Percentiles rank a stretch among this genome's conserved stretches.
These are phyloP conservation scores for Akanthomyces dipterigenus DNA, from an alignment of 2,329 filamentous ascomycete species.

Conservation along the genomic window DNA sequence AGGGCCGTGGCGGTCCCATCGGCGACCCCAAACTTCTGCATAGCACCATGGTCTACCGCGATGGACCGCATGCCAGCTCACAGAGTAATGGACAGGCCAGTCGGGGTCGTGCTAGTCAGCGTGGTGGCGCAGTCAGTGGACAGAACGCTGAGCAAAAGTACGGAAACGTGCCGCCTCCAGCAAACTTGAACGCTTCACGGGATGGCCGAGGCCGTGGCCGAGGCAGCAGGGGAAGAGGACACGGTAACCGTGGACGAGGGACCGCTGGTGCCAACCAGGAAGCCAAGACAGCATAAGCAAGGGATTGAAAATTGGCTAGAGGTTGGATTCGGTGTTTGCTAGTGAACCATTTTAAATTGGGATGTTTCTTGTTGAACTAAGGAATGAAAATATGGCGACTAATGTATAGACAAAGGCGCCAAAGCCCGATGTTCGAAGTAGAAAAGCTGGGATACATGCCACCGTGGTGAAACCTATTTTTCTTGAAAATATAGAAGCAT, in stretches of 20 bases:
- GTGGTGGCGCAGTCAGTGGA: constrained; percentile 20
- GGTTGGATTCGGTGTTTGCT: not conserved
- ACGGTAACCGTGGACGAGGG: constrained; percentile 28
- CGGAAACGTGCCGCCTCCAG: constrained; percentile 54
- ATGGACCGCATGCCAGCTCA: constrained; percentile 24
- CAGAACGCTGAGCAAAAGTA: constrained; percentile 31
- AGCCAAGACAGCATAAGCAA: not conserved
- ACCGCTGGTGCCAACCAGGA: constrained; percentile 15
- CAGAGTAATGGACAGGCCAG: constrained; percentile 20
- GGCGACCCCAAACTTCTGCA: constrained; percentile 38
- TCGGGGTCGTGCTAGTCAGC: constrained; percentile 13
- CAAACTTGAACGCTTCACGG: constrained; percentile 42
- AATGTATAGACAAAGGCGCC: not conserved
- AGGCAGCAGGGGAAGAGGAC: constrained; percentile 33
- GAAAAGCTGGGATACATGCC: not conserved
- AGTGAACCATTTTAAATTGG: not conserved
- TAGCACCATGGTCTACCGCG: constrained; percentile 47
- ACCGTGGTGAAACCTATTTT: not conserved
- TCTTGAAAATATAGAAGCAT: not conserved
- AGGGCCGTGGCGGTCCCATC: constrained; percentile 24
- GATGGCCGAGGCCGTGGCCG: constrained; percentile 35
- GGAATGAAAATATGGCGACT: not conserved
- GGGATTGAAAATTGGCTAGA: not conserved
- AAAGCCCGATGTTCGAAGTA: not conserved
- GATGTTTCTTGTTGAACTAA: not conserved